A percentile compares a stretch with the other conserved stretches of the same genome.
Conservation (phyloP, 208 protist species). For the Trypanosoma conorhini region DNA sequence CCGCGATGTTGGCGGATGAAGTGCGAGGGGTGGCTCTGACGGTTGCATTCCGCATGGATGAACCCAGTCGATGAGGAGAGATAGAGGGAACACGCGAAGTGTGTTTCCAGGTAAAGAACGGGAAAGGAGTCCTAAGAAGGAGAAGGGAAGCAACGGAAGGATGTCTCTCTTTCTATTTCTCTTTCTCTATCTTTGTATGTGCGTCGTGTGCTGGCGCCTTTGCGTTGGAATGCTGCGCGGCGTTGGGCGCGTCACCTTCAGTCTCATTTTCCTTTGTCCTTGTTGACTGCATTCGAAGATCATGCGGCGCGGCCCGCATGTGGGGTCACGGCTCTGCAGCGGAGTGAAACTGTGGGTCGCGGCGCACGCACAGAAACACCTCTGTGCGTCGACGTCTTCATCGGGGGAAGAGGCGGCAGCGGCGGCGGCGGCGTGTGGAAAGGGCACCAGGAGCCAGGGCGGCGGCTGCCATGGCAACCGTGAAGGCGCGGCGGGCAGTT, state of each 20-base stretch:
- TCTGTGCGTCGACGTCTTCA: slow-evolving; percentile 8
- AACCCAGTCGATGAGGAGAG: neutral
- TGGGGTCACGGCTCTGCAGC: neutral
- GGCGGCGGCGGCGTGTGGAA: neutral
- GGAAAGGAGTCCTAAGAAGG: neutral
- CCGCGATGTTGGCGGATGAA: slow-evolving; percentile 29
- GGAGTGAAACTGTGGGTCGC: neutral
- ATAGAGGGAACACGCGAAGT: neutral
- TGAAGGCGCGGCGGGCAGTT: no score
- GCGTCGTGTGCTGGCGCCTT: no score
- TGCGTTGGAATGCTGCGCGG: no score
- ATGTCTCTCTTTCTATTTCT: no score
- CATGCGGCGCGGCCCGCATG: slow-evolving; percentile 3
- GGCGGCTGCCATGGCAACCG: slow-evolving; percentile 5
- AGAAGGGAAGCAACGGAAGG: no score
- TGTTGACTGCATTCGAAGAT: neutral
- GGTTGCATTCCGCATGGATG: slow-evolving; percentile 12
- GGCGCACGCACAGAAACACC: neutral
- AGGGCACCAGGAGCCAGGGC: no score
- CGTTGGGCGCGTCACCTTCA: neutral
- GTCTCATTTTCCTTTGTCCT: neutral
- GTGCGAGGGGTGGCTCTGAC: slow-evolving; percentile 16
- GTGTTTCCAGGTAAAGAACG: neutral
- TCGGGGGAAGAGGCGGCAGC: neutral
- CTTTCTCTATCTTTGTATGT: no score